Evolutionary conservation across 2,329 filamentous ascomycete species (phyloP), one percentile per base, ranked within the genome.

Genomic region (Rutstroemia sp.): DNA sequence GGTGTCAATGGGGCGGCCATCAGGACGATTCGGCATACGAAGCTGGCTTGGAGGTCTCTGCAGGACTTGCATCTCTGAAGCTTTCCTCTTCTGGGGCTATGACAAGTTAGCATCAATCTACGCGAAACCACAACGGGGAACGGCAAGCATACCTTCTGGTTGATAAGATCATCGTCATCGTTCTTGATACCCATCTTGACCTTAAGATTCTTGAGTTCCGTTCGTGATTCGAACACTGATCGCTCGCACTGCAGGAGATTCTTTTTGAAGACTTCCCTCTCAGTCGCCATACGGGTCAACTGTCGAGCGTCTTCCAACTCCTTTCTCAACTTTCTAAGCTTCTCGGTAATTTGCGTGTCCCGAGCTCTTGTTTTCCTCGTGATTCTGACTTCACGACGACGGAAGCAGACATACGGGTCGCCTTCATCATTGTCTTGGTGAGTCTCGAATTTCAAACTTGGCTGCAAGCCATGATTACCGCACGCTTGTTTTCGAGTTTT

Each of bases 371-470:
- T 99, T 75, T 97, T 99, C 66, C 94, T 88, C 50, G 91, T 92
- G 71, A 95, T 90, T 57, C 94, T 87, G 48, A 95, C 89, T 73
- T 99, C 94, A 62, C 94, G 88, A 65, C 94, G 85, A 70, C 94
- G 85, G 81, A 99, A 99, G 74, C 94, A 99, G 67, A 99, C 92
- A 74, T 96, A 99, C 49, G 94, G 94, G 73, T 99, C 94, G 66
- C 89, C 84, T 70, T 99, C 94, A 71, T 99, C 94, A 59, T 87
- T 95, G 63, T 97, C 92, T 69, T 90, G 88, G 61, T 94, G 90
- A 48, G 86, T 95, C 75, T 99, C 94, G 63, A 96, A 94, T 75
- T 96, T 96, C 70, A 97, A 82, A 21, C 77, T 79, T 7, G 90
- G 83, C 68, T 92, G 87, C 59, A 97, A 75, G 5, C 86, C 75